A percentile compares a stretch with the other conserved stretches of the same genome.
Evolutionary conservation across 306 rosid genomes (phyloP).

Genomic region (Lithocarpus polystachyus): DNA sequence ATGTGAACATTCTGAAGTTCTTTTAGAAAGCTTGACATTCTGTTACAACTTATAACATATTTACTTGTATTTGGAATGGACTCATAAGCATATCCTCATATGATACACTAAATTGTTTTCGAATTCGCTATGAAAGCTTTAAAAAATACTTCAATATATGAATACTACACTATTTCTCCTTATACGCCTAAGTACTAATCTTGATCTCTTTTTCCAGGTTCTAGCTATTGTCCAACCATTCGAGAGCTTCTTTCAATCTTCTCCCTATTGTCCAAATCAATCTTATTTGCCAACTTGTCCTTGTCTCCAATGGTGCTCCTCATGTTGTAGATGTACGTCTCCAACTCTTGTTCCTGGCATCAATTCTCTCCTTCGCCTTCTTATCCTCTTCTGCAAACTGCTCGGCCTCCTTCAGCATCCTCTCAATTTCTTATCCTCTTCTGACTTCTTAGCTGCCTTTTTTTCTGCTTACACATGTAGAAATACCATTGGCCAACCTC

Average conservation of each 20-base stretch:
- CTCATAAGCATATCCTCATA: too few relatives aligned
- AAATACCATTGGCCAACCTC: slow-evolving; percentile 55
- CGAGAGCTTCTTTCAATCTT: slow-evolving; percentile 45
- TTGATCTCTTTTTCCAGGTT: too few relatives aligned
- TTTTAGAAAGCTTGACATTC: too few relatives aligned
- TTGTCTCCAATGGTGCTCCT: slow-evolving; percentile 36
- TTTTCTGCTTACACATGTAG: slow-evolving; percentile 51
- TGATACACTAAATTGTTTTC: too few relatives aligned
- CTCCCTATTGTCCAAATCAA: slow-evolving; percentile 43
- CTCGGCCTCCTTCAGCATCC: slow-evolving; percentile 55
- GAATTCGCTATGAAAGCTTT: too few relatives aligned
- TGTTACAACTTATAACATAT: too few relatives aligned
- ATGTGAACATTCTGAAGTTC: too few relatives aligned
- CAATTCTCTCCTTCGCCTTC: slow-evolving; percentile 38
- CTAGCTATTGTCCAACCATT: slow-evolving; percentile 45
- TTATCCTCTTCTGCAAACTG: slow-evolving; percentile 56
- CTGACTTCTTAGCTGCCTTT: slow-evolving; percentile 43
- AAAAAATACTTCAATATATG: too few relatives aligned
- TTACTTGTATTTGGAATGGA: too few relatives aligned
- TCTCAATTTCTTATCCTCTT: slow-evolving; percentile 48
- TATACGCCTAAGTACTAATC: too few relatives aligned
- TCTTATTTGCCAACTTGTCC: slow-evolving; percentile 32
- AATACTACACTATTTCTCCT: too few relatives aligned
- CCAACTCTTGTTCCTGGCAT: slow-evolving; percentile 46
- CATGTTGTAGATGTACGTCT: slow-evolving; percentile 45